Base-by-base conservation (phyloP, 352 stramenopile species). In the Phytophthora fragariae region DNA sequence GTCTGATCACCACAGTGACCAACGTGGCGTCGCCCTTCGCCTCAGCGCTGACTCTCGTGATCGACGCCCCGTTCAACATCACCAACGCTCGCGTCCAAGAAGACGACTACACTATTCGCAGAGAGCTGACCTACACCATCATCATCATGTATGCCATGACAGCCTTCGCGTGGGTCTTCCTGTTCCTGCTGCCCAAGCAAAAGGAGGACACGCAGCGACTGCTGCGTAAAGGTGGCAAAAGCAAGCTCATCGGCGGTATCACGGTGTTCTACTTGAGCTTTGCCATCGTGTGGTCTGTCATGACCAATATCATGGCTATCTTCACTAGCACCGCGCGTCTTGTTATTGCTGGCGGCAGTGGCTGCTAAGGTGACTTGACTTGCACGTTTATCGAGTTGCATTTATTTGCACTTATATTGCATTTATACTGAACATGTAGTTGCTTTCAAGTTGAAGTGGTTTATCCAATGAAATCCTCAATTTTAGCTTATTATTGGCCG, bases 81-180 rank as follows among this genome's bases (percentile, higher is more conserved):
- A 73, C 68, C 11, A 79, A 75, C 17, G 66, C 68, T 9, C 73
- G 79, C 4, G 76, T 88, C n/a, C 57, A 75, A 21, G 66, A 31
- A 5, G 81, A 88, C 54, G 69, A 76, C 33, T 33, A 76, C 37
- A 62, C 65, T 1, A 72, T 81, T 10, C 75, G 81, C 19, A 67
- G 47, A 21, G 65, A 88, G 12, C 63, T 84, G 11, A 79, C 79
- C 17, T 80, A 76, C 62, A 60, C 71, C 0, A 64, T 81, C 31
- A 54, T 81, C 27, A 84, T 88, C 60, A 70, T 72, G 61, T 84
- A 80, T 59, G 50, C 39, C 8, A 73, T 80, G 64, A 82, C 80
- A 8, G 19, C 70, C 1, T 70, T 77, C 52, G 68, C 64, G 41
- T 75, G 83, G 60, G n/a, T 60, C 19, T 83, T 77, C 50, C 39